Base-by-base conservation (phyloP, 495 filamentous ascomycete genomes). In the Aspergillus bertholletiae region DNA sequence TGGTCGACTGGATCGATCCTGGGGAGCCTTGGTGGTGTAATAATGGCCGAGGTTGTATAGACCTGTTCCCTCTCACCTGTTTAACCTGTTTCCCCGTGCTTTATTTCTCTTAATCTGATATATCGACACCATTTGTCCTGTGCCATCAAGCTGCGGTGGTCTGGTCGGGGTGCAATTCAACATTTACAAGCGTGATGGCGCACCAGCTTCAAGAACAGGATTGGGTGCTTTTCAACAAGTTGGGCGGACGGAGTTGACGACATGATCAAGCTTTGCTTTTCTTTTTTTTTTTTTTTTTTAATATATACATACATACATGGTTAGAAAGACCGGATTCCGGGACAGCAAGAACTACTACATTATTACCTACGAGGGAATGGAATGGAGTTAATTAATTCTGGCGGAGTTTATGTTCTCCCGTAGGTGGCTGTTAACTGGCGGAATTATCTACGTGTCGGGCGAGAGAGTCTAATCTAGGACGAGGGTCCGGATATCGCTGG, bases 91-190 rank as follows among this genome's bases (percentile, higher is more conserved):
- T 26, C 20, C 13, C 45, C 12, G 7, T 30, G 17, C 15, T 41
- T 26, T 37, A n/a, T n/a, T 18, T 40, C 20, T 28, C 28, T 48
- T 48, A 51, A 37, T 37, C 13, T 37, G 34, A n/a, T 37, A 37
- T 37, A 37, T 6, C n/a, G n/a, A 49, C 2, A 6, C 9, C 40
- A 37, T 37, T 21, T 1, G 17, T 22, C n/a, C 20, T 8, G n/a
- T 43, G 39, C 20, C 9, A 20, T 12, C 18, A 43, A 22, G 39
- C 21, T 43, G 9, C 21, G 37, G 27, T 6, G 40, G 49, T 49
- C 49, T 57, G 52, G 46, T 46, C 39, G 55, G 53, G 55, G 48
- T 57, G n/a, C 46, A 57, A 53, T 63, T 63, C 61, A 60, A 63
- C 56, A 54, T 51, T 17, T 46, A 53, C 46, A 37, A 49, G 49